Evolutionary conservation across 2,329 filamentous ascomycete species (phyloP).

Genomic region (Fusarium anguioides): DNA sequence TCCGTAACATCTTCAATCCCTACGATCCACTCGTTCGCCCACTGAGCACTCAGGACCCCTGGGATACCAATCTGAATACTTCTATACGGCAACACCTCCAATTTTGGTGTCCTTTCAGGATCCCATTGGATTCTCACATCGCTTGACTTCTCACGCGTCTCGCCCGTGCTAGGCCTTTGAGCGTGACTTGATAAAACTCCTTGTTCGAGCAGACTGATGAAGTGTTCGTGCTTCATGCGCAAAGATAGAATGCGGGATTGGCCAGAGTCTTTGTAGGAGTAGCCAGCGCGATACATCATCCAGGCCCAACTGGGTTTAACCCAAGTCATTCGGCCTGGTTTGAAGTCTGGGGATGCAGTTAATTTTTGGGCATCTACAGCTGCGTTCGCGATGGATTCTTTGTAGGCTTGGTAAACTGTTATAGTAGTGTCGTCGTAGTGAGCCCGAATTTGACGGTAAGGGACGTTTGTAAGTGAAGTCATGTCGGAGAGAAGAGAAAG

Average conservation of each 20-base stretch:
- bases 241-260: constrained; percentile 69
- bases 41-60: constrained; percentile 55
- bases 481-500: constrained; percentile 17
- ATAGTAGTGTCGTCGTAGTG: constrained; percentile 61
- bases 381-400: constrained; percentile 60
- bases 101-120: constrained; percentile 62
- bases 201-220: constrained; percentile 58
- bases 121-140: constrained; percentile 72
- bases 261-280: constrained; percentile 65
- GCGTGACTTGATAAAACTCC: constrained; percentile 50
- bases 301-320: constrained; percentile 72
- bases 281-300: constrained; percentile 73
- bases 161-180: background rate
- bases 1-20: constrained; percentile 69
- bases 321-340: constrained; percentile 70
- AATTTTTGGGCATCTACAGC: constrained; percentile 64
- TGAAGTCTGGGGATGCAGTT: constrained; percentile 63
- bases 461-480: constrained; percentile 36
- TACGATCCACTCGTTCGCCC: constrained; percentile 63
- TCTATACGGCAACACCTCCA: constrained; percentile 60
- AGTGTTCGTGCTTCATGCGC: constrained; percentile 62
- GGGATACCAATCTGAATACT: constrained; percentile 73
- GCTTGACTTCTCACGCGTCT: constrained; percentile 43
- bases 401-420: constrained; percentile 73
- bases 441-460: constrained; percentile 65